Conservation (phyloP, 371 early-diverging fungal genomes). For the Saksenaea oblongispora region DNA sequence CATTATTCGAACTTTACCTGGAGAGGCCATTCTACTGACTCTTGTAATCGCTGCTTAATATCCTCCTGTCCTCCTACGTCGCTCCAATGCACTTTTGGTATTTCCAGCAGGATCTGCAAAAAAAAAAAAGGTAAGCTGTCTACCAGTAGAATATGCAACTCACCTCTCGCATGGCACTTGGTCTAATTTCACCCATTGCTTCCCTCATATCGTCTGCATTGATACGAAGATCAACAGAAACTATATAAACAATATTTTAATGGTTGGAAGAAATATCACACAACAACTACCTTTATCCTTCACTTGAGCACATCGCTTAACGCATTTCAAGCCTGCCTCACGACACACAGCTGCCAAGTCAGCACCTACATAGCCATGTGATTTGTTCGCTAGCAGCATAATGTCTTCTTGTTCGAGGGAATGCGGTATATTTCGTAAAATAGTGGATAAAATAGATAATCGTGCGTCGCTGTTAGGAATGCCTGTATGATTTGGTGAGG, state of each 20-base stretch:
- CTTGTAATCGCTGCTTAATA: conserved; percentile 93
- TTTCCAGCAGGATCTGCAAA: conserved; percentile 77
- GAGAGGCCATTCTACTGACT: conserved; percentile 99
- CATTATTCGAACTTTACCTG: conserved; percentile 43
- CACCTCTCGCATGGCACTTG: conserved; percentile 97
- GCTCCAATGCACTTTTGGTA: conserved; percentile 93
- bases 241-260: background rate
- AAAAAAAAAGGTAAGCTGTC: background rate
- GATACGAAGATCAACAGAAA: conserved; percentile 21
- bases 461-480: conserved; percentile 83
- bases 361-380: conserved; percentile 98
- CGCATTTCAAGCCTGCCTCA: conserved; percentile 87
- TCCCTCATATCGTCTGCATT: conserved; percentile 49
- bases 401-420: conserved; percentile 60
- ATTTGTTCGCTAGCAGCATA: conserved; percentile 57
- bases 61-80: conserved; percentile 98
- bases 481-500: conserved; percentile 20
- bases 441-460: conserved; percentile 73
- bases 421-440: conserved; percentile 74
- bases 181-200: conserved; percentile 72
- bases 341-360: conserved; percentile 88
- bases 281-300: background rate
- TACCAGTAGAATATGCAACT: background rate
- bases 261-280: background rate
- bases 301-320: conserved; percentile 55